Evolutionary conservation across 2,329 filamentous ascomycete species (phyloP), one percentile per base, ranked within the genome.

Genomic region (Byssothecium circinans): DNA sequence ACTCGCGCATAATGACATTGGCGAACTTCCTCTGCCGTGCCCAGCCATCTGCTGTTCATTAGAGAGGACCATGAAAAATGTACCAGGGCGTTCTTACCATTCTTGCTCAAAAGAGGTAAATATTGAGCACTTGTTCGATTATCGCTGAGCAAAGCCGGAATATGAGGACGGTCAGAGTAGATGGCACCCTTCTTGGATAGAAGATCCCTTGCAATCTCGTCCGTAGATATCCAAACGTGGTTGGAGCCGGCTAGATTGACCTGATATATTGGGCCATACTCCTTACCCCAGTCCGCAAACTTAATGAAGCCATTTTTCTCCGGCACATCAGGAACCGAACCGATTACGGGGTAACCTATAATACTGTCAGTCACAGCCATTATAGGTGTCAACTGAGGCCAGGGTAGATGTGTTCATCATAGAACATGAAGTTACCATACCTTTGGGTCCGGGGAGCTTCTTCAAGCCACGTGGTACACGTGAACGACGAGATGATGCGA

Each of bases 91-190:
- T 33, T 52, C 55, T 54, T 65, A 71, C 71, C 70, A 53, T 76
- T 76, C 48, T 69, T 69, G 54, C 69, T 74, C 46, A 75, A 66
- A 2, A 77, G 52, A 1, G 74, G 74, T 3, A 77, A 63, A 41
- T 77, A 77, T 45, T 76, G 71, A 12, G 71, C 72, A 47, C 70
- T 74, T 8, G 71, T 71, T 15, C 74, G 68, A 42, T 76, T 77
- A 53, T 76, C 74, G 22, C 69, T 61, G 18, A 75, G 63, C 25
- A 77, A 51, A 1, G 72, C 72, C 3, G 73, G 73, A 39, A 76
- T 77, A 45, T 73, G 71, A 10, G 74, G 74, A 23, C 75, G 66
- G 43, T 76, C 73, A 15, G 74, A 77, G 57, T 77, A 77, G 46
- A 76, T 76, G 33, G 67, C 66, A 15, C 67, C 71, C 43, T 74